These are phyloP conservation scores for Mucor velutinosus DNA, from an alignment of 371 early-diverging fungal species.

Conservation along the genomic window DNA sequence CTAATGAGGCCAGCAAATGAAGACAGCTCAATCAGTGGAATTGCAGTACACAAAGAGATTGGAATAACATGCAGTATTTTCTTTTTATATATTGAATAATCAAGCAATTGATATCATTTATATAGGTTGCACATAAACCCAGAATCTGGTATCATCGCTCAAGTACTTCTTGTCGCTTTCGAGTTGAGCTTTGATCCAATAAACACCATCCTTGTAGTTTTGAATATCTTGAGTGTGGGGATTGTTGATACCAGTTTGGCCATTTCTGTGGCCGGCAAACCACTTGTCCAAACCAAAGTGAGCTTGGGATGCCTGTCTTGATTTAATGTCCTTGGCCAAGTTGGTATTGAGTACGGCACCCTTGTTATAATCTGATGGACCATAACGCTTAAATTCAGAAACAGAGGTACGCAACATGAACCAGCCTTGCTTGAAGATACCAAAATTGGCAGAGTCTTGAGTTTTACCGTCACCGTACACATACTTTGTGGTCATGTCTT, in stretches of 20 bases:
- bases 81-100: too few relatives aligned
- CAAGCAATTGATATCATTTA: neutral
- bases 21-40: too few relatives aligned
- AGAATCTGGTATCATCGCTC: conserved; percentile 12
- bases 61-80: too few relatives aligned
- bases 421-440: conserved; percentile 12
- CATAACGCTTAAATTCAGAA: neutral
- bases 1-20: too few relatives aligned
- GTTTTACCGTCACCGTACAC: conserved; percentile 5
- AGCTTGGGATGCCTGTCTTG: conserved; percentile 10
- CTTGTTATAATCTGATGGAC: neutral
- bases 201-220: conserved; percentile 9
- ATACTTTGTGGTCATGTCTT: neutral
- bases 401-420: conserved; percentile 10
- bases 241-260: neutral
- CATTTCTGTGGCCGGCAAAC: conserved; percentile 13
- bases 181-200: conserved; percentile 9
- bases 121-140: conserved; percentile 2
- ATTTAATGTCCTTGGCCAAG: neutral
- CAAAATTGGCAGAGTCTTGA: conserved; percentile 10
- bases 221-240: conserved; percentile 4
- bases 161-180: conserved; percentile 1
- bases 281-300: conserved; percentile 8
- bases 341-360: neutral
- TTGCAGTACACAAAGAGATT: too few relatives aligned